Base-by-base conservation (phyloP, 2,329 filamentous ascomycete species). In the Colletotrichum gloeosporioides region DNA sequence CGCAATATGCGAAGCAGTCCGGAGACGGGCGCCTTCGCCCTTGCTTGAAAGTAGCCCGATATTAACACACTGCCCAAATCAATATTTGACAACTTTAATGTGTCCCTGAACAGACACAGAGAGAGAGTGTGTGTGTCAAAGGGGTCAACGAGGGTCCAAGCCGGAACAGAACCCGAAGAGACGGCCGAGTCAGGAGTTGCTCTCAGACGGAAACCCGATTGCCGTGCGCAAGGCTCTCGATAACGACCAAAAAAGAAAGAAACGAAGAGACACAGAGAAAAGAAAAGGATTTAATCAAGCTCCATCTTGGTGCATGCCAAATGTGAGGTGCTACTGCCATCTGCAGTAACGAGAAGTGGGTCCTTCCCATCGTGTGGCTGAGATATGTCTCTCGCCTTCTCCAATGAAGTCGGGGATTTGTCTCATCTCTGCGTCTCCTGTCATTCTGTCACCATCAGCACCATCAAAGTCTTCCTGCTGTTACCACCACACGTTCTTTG, bases 351-450 rank as follows among this genome's bases (percentile, higher is more conserved):
- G 57, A 31, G 16, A 22, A 57, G 55, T 75, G 63, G 73, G 18
- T 18, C 31, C 57, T 29, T 22, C 29, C 39, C 18, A 72, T 63
- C 25, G 32, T 22, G 32, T 64, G 59, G 70, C 69, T 72, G 34
- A 55, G 25, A 62, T 10, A 34, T 66, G 53, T 59, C 53, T 72
- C 69, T 69, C 36, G 32, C 55, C n/a, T 70, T 59, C 65, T 57
- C 71, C 63, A 73, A 68, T 68, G 27, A 39, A 70, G 67, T 44
- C 53, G 53, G 62, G 55, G 31, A 62, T 66, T 49, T 74, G 71
- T 71, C 67, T 68, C 55, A 57, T 29, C 13, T 12, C 39, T 72
- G 69, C 67, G 62, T 68, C 53, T 67, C 34, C 15, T 25, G 31
- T 63, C 67, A 63, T 32, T 59, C 36, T 66, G 29, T 36, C 31